These are phyloP conservation scores for Diplodia seriata DNA, from an alignment of 2,329 filamentous ascomycete species.

Conservation along the genomic window DNA sequence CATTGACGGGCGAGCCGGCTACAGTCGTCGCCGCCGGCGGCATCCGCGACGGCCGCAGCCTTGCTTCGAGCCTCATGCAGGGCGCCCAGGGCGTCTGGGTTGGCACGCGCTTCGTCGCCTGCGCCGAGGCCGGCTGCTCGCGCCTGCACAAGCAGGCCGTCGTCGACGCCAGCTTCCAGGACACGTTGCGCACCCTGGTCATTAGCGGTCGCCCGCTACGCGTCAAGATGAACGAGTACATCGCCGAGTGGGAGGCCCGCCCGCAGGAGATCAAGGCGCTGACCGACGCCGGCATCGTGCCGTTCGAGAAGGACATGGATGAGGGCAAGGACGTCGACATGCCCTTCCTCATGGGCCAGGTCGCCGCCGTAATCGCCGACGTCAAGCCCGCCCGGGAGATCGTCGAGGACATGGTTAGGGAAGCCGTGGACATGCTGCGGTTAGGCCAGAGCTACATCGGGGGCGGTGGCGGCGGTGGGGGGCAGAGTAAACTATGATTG, in stretches of 20 bases:
- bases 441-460: constrained; percentile 47
- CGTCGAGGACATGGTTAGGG: constrained; percentile 83
- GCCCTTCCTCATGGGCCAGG: constrained; percentile 93
- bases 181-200: constrained; percentile 83
- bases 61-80: constrained; percentile 85
- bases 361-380: constrained; percentile 76
- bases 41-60: constrained; percentile 78
- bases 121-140: constrained; percentile 79
- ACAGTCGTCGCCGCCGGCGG: constrained; percentile 90
- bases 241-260: constrained; percentile 78
- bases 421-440: constrained; percentile 49
- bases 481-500: constrained; percentile 45
- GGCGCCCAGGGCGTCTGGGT: constrained; percentile 93
- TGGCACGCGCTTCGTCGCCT: constrained; percentile 88
- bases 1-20: constrained; percentile 72
- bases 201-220: constrained; percentile 81
- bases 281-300: constrained; percentile 78
- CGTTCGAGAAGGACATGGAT: constrained; percentile 82
- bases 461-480: constrained; percentile 4
- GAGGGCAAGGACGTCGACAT: constrained; percentile 81
- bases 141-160: constrained; percentile 84
- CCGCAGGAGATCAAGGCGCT: constrained; percentile 78
- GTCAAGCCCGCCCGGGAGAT: constrained; percentile 84
- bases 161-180: constrained; percentile 77
- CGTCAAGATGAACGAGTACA: constrained; percentile 82